A percentile compares a stretch with the other conserved stretches of the same genome.
phyloP scores from a whole-genome alignment of 306 rosid genomes.

The Gynostemma pentaphyllum region DNA sequence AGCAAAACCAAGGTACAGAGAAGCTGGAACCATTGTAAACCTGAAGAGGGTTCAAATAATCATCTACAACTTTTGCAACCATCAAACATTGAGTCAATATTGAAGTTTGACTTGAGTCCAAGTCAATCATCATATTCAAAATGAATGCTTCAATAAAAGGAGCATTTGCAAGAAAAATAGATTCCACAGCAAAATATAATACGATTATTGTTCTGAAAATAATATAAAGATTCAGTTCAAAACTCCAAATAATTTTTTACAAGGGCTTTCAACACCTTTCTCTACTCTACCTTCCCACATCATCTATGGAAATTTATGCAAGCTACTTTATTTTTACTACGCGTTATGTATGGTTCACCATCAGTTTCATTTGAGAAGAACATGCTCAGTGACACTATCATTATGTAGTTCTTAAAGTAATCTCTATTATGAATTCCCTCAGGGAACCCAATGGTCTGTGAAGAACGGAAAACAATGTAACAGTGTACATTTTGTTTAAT shows the following conservation, averaged over 20 bases:
- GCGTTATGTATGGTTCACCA: not conserved
- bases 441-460: not conserved
- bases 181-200: not conserved
- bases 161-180: not conserved
- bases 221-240: not conserved
- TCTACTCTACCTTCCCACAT: not conserved
- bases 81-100: not conserved
- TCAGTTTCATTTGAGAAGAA: not conserved
- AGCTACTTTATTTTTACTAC: not conserved
- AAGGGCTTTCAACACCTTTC: not conserved
- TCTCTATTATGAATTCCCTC: not conserved
- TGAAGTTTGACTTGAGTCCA: not conserved
- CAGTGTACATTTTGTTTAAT: not conserved
- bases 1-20: constrained; percentile 82
- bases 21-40: constrained; percentile 92
- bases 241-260: not conserved
- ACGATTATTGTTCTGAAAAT: not conserved
- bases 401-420: not conserved
- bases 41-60: constrained; percentile 22
- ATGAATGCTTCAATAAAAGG: not conserved
- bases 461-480: not conserved
- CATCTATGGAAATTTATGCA: not conserved
- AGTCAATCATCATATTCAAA: not conserved
- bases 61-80: constrained; percentile 1
- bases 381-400: not conserved